Evolutionary conservation across 2,329 filamentous ascomycete species (phyloP), one percentile per base, ranked within the genome.

Genomic region (Alternaria sp.): DNA sequence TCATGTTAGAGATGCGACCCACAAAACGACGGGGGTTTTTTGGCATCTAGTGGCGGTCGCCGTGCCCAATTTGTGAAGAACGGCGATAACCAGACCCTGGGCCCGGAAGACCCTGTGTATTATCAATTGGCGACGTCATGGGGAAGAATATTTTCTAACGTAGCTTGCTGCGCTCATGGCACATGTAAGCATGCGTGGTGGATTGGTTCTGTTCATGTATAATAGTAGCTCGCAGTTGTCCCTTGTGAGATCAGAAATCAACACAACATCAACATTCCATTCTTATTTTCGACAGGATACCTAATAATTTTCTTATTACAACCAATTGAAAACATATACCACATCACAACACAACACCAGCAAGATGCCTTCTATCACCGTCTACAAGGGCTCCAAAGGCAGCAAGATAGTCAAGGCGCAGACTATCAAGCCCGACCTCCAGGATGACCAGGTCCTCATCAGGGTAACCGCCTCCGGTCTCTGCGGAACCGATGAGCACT

Each of bases 401-500:
- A 86, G 87, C 67, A 79, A 80, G 57, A 85, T 88, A 67, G 73
- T 81, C 56, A 77, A 86, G 72, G 72, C 77, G 42, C 79, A 78
- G 48, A 84, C 82, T 41, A 80, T 77, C 21, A 82, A 79, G 58
- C 77, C 77, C 29, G 78, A 83, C 14, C 67, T 76, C 36, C 58
- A 65, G 37, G 76, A 79, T 50, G 82, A 87, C 73, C 79, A 89
- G 58, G 87, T 90, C 51, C 81, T 88, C 28, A 72, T 91, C 70
- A 83, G 82, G 54, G 80, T 90, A 61, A 90, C 87, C 14, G 86
- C 87, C 57, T 88, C 87, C 2, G 88, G 89, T 29, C 79, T 90
- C 51, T 91, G 89, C 73, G 86, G 85, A 49, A 90, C 88, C 3
- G 83, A 81, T 67, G 73, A 79, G 57, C 80, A 82, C 73, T 80